Evolutionary conservation across 140 eudicot species (phyloP), one percentile per base, ranked within the genome.

Genomic region (Anethum foeniculum): DNA sequence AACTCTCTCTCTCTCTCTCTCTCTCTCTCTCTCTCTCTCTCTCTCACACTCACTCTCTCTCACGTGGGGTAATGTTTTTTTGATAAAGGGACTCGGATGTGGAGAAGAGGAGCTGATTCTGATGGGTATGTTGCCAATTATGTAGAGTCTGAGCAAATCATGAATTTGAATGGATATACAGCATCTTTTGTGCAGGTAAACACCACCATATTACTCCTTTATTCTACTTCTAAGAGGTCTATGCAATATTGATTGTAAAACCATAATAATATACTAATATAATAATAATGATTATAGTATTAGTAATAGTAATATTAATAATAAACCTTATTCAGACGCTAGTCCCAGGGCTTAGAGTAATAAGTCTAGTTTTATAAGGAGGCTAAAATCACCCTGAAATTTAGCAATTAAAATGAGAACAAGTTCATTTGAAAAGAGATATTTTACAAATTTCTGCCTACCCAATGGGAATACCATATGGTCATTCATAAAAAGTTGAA

Each of bases 91-190:
- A 95, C 99, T 74, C 89, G 99, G 58, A 88, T 95, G 97, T 95
- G 99, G 99, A 91, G 97, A 91, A 92, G 99, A 89, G 99, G 99
- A 82, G 99, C 99, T 82, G 99, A 95, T 86, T 65, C 97, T 86
- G 99, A 93, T 91, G 99, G 99, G 44, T 95, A 89, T 23, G 99
- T 95, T 43, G 97, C 99, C 71, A 95, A 95, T 85, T 95, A 88
- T 84, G 99, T 95, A 32, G 99, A 95, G 91, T 86, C 87, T 81
- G 99, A 95, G 85, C 99, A 92, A 81, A 88, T 91, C 54, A 80
- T 95, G 39, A 92, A 91, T 77, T 73, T 86, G 25, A 95, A 95
- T 81, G 97, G 97, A 73, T 75, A 38, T 83, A 91, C 88, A 82
- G 97, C 97, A 68, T 95, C 99, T 41, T 93, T 90, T 87, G 92